Evolutionary conservation across 1,284 basidiomycete species (phyloP).

Genomic region (Irpex sp.): DNA sequence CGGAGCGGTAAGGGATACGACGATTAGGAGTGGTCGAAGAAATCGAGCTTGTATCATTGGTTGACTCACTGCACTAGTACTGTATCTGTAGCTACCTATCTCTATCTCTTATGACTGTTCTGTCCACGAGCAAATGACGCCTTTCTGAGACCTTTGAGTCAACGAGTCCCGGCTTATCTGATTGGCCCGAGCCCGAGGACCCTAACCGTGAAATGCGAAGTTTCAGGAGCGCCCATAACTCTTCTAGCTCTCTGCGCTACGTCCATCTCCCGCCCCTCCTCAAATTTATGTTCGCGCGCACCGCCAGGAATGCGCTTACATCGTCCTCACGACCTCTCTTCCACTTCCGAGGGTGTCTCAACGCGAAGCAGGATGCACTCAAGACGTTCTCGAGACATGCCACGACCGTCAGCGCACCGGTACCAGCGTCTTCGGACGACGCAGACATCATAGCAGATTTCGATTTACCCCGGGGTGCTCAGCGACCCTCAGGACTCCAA

Average conservation of each 20-base stretch:
- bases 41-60: not conserved
- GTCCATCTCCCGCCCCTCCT: slow-evolving; percentile 10
- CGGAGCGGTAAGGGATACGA: slow-evolving; percentile 91
- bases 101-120: not conserved
- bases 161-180: not conserved
- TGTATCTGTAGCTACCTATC: not conserved
- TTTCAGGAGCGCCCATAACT: not conserved
- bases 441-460: slow-evolving; percentile 64
- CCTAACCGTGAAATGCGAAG: not conserved
- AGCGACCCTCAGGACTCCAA: slow-evolving; percentile 35
- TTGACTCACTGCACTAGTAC: not conserved
- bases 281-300: slow-evolving; percentile 51
- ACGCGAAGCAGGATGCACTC: slow-evolving; percentile 19
- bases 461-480: slow-evolving; percentile 51
- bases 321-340: slow-evolving; percentile 35
- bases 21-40: not conserved
- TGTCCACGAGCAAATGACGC: not conserved
- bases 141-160: not conserved
- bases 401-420: slow-evolving; percentile 26
- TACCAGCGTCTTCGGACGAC: slow-evolving; percentile 60
- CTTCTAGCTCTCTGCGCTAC: not conserved
- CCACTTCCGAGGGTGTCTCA: slow-evolving; percentile 44
- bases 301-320: slow-evolving; percentile 39
- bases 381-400: slow-evolving; percentile 20
- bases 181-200: not conserved